phyloP scores from a whole-genome alignment of 2,329 filamentous ascomycete species.

The Sporothrix luriei region DNA sequence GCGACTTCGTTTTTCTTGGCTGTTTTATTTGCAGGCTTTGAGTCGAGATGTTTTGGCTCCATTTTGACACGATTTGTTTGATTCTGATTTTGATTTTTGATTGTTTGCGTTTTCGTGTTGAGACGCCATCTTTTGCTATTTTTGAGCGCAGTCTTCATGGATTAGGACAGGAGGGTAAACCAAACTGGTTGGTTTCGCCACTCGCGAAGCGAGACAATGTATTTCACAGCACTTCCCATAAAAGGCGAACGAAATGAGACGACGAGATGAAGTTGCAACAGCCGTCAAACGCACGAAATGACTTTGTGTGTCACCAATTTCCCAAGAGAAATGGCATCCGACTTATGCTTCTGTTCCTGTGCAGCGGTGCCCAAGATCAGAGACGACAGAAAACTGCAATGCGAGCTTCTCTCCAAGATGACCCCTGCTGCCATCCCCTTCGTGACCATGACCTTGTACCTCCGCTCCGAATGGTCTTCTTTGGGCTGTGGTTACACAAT shows the following conservation, averaged over 20 bases:
- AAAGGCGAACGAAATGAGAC: neutral
- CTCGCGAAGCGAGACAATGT: neutral
- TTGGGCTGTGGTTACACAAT: neutral
- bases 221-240: neutral
- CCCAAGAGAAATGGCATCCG: no score
- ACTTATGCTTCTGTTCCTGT: neutral
- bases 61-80: neutral
- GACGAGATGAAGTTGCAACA: neutral
- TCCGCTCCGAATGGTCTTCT: neutral
- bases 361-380: neutral
- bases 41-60: neutral
- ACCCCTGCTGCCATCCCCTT: neutral
- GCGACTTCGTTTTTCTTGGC: neutral
- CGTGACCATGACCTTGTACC: neutral
- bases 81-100: neutral
- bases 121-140: neutral
- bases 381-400: neutral
- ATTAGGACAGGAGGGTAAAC: neutral
- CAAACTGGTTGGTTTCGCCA: neutral
- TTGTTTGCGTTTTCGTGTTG: neutral
- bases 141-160: neutral
- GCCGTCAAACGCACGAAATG: neutral
- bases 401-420: neutral
- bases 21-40: conserved; percentile 4
- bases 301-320: no score